A percentile compares a stretch with the other conserved stretches of the same genome.
phyloP scores from a whole-genome alignment of 2,329 filamentous ascomycete genomes.

The Atkinsonella hypoxylon region DNA sequence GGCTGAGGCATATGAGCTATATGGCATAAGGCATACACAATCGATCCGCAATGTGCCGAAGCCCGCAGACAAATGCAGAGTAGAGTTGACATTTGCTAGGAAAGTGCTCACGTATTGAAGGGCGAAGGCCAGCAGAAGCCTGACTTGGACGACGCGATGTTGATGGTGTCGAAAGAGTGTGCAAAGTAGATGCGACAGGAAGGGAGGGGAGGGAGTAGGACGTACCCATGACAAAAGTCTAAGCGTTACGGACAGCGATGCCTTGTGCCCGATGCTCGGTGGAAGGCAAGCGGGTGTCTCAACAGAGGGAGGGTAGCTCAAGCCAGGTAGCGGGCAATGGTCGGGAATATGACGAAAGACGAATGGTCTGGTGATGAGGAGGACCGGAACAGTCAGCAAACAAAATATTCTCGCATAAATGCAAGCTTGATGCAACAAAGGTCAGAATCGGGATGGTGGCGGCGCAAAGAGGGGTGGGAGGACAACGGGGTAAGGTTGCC shows the following conservation, averaged over 20 bases:
- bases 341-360: slow-evolving; percentile 12
- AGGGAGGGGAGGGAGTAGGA: slow-evolving; percentile 6
- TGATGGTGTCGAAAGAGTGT: slow-evolving; percentile 1
- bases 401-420: slow-evolving; percentile 21
- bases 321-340: slow-evolving; percentile 12
- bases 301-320: slow-evolving; percentile 14
- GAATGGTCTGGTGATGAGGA: slow-evolving; percentile 13
- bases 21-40: neutral
- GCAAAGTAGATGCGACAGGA: slow-evolving; percentile 5
- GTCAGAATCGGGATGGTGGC: slow-evolving; percentile 14
- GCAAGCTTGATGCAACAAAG: slow-evolving; percentile 19
- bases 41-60: neutral
- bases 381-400: slow-evolving; percentile 19
- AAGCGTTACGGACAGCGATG: slow-evolving; percentile 11
- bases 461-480: slow-evolving; percentile 11
- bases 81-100: neutral
- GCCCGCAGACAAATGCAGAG: neutral
- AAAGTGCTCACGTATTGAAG: neutral
- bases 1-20: neutral
- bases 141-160: neutral
- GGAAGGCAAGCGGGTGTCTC: slow-evolving; percentile 15
- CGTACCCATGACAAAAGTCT: slow-evolving; percentile 14
- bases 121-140: neutral
- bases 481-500: slow-evolving; percentile 10
- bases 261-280: slow-evolving; percentile 11